A percentile compares a stretch with the other conserved stretches of the same genome.
phyloP scores from a whole-genome alignment of 2,329 filamentous ascomycete species.

The Aspergillus sp. region DNA sequence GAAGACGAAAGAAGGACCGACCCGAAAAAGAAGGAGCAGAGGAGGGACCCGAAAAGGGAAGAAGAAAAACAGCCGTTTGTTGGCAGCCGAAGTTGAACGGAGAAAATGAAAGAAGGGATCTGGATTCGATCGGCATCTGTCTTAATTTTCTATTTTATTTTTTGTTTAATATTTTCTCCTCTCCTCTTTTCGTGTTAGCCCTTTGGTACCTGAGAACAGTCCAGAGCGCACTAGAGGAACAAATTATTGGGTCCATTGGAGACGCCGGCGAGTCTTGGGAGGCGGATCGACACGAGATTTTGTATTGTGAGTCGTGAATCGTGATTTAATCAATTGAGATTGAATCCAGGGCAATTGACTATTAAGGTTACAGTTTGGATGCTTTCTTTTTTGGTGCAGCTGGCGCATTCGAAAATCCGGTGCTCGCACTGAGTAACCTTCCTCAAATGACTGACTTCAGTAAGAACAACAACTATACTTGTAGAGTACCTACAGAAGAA shows the following conservation, averaged over 20 bases:
- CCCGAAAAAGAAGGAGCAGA: background rate
- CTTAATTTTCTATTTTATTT: slow-evolving; percentile 7
- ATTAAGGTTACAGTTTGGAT: no score
- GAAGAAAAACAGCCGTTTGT: slow-evolving; percentile 7
- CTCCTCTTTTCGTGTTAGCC: background rate
- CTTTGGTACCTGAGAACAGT: slow-evolving; percentile 9
- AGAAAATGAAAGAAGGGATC: slow-evolving; percentile 15
- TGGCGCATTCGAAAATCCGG: no score
- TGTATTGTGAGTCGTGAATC: background rate
- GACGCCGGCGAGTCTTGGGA: slow-evolving; percentile 7
- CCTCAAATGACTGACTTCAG: no score
- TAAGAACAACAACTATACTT: no score
- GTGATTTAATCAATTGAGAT: no score
- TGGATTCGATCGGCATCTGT: slow-evolving; percentile 14
- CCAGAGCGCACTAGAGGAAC: slow-evolving; percentile 8
- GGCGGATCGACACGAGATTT: slow-evolving; percentile 17
- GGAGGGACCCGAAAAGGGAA: slow-evolving; percentile 4
- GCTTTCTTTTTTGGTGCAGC: no score
- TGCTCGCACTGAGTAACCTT: no score
- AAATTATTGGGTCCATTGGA: slow-evolving; percentile 16
- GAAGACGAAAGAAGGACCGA: background rate
- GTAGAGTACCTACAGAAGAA: background rate
- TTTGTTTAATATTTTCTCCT: background rate
- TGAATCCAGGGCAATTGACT: no score
- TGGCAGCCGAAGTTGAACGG: background rate